phyloP scores from a whole-genome alignment of 495 filamentous ascomycete species.

The Melanomma pulvis-pyrius region DNA sequence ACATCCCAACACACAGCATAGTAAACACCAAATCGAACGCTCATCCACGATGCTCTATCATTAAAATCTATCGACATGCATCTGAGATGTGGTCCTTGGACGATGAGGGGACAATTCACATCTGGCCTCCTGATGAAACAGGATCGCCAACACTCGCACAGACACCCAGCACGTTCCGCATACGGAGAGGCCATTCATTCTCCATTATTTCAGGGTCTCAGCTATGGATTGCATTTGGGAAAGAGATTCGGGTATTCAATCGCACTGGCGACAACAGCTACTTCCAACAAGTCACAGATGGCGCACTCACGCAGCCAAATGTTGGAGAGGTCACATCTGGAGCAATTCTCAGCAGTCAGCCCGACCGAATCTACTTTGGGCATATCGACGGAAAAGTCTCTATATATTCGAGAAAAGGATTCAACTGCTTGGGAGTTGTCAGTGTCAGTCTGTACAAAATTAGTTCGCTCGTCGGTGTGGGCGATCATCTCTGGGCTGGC shows the following conservation, averaged over 20 bases:
- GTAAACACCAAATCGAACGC: conserved; percentile 66
- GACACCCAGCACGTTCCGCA: conserved; percentile 66
- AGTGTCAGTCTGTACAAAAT: conserved; percentile 94
- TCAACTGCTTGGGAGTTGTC: conserved; percentile 72
- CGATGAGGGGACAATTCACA: conserved; percentile 81
- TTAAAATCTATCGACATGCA: conserved; percentile 82
- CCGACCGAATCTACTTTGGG: conserved; percentile 84
- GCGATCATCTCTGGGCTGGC: conserved; percentile 86
- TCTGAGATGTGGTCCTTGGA: conserved; percentile 95
- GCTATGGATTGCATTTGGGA: conserved; percentile 87
- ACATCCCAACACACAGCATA: conserved; percentile 70
- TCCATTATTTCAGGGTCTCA: conserved; percentile 79
- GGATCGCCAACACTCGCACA: conserved; percentile 73
- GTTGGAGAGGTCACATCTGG: conserved; percentile 90
- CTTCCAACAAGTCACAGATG: conserved; percentile 70
- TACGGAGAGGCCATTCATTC: conserved; percentile 82
- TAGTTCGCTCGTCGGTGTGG: conserved; percentile 81
- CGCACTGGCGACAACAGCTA: conserved; percentile 67
- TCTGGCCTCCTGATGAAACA: conserved; percentile 81
- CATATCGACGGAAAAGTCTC: conserved; percentile 93
- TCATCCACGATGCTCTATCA: conserved; percentile 79
- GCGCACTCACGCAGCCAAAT: conserved; percentile 66
- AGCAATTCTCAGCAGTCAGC: conserved; percentile 69
- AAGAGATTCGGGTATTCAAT: conserved; percentile 81
- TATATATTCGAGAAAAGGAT: conserved; percentile 78